These are phyloP conservation scores for Chaetomiaceae sp. DNA, from an alignment of 2,329 filamentous ascomycete genomes.

Conservation along the genomic window DNA sequence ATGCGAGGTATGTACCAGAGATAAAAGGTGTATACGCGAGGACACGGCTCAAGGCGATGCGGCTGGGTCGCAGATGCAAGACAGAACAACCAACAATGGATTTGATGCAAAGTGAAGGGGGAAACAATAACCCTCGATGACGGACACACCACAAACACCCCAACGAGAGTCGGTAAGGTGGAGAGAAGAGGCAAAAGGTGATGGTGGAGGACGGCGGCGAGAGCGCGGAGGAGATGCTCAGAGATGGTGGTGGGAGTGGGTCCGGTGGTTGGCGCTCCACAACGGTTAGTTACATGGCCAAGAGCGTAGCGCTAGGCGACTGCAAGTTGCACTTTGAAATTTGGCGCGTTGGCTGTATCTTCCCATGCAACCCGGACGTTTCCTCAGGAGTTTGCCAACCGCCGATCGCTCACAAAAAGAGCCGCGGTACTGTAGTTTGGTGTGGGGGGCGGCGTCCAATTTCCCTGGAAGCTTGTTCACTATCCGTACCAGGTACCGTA, in stretches of 20 bases:
- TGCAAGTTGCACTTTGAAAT: constrained; percentile 3
- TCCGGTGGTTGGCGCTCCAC: no score
- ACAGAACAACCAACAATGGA: constrained; percentile 4
- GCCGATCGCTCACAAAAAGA: no score
- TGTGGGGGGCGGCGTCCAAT: no score
- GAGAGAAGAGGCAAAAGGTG: constrained; percentile 5
- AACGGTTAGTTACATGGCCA: constrained; percentile 9
- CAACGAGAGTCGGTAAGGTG: constrained; percentile 1
- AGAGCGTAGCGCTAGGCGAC: background rate
- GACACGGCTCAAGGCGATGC: constrained; percentile 7
- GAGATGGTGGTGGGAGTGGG: no score
- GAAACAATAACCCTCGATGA: constrained; percentile 7
- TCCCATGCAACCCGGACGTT: no score
- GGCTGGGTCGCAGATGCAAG: constrained; percentile 4
- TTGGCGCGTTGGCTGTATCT: constrained; percentile 10
- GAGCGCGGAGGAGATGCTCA: background rate
- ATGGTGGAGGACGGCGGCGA: constrained; percentile 3
- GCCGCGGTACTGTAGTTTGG: no score
- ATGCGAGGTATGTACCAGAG: constrained; percentile 6
- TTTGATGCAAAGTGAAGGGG: background rate
- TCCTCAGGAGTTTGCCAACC: background rate
- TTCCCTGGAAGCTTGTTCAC: no score
- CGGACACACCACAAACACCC: constrained; percentile 9
- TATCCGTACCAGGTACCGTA: no score
- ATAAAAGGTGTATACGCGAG: background rate